Evolutionary conservation across 768 basidiomycete species (phyloP).

Genomic region (Saitozyma sp.): DNA sequence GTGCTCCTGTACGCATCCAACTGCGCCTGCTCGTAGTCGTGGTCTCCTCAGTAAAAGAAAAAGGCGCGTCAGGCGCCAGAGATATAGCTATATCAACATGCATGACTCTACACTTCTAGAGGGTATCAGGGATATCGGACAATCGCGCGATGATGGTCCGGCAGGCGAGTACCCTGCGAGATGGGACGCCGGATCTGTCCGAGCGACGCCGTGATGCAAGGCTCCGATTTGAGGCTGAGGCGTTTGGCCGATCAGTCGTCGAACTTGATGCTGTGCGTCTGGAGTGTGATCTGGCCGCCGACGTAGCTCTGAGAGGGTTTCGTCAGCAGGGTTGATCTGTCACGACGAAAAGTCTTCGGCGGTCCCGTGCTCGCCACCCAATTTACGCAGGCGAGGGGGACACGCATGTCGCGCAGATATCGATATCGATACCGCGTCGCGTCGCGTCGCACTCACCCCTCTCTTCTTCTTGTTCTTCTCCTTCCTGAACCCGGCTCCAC

Average conservation of each 20-base stretch:
- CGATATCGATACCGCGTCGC: no score
- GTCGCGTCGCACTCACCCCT: slow-evolving; percentile 56
- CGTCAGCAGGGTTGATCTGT: no score
- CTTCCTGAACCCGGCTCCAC: slow-evolving; percentile 93
- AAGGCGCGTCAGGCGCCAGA: not conserved
- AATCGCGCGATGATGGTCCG: not conserved
- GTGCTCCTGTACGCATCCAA: slow-evolving; percentile 9
- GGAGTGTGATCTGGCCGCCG: slow-evolving; percentile 93
- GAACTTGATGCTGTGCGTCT: slow-evolving; percentile 87
- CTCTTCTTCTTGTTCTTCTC: slow-evolving; percentile 99
- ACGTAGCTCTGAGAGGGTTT: slow-evolving; percentile 63
- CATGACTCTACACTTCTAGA: no score
- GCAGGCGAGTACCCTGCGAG: not conserved
- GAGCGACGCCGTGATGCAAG: no score
- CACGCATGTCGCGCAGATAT: no score
- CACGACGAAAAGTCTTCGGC: no score
- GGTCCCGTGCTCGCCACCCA: no score
- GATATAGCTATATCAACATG: not conserved
- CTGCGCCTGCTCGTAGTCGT: slow-evolving; percentile 7
- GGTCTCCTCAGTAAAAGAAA: no score
- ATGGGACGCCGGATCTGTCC: no score
- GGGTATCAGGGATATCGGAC: not conserved
- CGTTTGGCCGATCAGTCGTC: slow-evolving; percentile 26
- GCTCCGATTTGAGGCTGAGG: not conserved
- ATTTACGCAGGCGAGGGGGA: not conserved